Conservation (phyloP, 2,329 filamentous ascomycete genomes). For the Fusarium fujikuroi region DNA sequence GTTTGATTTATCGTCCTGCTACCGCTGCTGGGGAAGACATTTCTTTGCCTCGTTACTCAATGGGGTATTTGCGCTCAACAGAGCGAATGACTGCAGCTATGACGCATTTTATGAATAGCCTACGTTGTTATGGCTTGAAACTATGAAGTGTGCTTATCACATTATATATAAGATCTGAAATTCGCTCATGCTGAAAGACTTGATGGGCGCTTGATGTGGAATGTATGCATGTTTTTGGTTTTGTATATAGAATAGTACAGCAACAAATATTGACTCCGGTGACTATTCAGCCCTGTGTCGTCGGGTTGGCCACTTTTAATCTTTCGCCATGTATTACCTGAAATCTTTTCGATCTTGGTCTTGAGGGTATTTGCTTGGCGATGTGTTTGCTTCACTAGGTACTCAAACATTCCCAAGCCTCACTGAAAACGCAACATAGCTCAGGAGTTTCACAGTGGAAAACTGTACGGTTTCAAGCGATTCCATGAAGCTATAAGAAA, state of each 20-base stretch:
- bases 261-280: background rate
- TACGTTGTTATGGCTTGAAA: background rate
- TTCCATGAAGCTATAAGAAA: background rate
- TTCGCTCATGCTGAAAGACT: background rate
- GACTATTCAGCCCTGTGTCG: background rate
- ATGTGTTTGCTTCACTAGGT: background rate
- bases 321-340: background rate
- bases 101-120: constrained; percentile 19
- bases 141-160: constrained; percentile 22
- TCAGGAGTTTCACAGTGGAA: background rate
- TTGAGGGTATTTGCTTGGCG: too few relatives aligned
- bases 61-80: background rate
- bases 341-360: background rate
- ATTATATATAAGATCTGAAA: constrained; percentile 14
- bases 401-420: background rate
- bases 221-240: background rate
- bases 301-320: background rate
- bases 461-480: background rate
- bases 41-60: background rate
- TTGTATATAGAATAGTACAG: constrained; percentile 8
- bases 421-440: background rate
- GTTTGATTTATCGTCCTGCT: background rate
- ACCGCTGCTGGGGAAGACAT: background rate
- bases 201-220: background rate
- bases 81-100: background rate